Percentiles rank a stretch among this genome's conserved stretches.
phyloP scores from a whole-genome alignment of 1,139 yeast species.

The Candida albicans region DNA sequence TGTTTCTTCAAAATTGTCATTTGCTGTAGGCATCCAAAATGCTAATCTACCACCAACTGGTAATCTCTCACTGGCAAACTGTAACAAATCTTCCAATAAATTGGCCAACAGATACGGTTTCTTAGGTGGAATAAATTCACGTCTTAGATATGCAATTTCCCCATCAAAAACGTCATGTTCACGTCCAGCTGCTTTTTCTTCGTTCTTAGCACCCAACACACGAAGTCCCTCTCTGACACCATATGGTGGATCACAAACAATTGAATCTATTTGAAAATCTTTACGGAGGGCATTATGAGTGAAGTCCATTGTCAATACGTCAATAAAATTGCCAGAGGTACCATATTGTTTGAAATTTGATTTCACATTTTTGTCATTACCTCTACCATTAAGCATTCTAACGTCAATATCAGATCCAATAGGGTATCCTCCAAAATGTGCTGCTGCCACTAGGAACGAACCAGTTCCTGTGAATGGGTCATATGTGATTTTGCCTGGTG shows the following conservation, averaged over 20 bases:
- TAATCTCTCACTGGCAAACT: slow-evolving; percentile 69
- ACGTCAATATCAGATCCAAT: slow-evolving; percentile 93
- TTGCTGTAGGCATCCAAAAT: slow-evolving; percentile 98
- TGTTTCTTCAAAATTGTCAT: slow-evolving; percentile 75
- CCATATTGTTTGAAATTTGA: slow-evolving; percentile 78
- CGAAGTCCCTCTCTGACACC: slow-evolving; percentile 96
- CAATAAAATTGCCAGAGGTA: slow-evolving; percentile 59
- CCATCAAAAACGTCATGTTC: slow-evolving; percentile 75
- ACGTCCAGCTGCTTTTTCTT: slow-evolving; percentile 56
- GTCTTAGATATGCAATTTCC: slow-evolving; percentile 69
- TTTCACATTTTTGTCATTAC: slow-evolving; percentile 46
- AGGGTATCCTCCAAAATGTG: slow-evolving; percentile 77
- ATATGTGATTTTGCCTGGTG: slow-evolving; percentile 64
- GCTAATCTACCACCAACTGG: slow-evolving; percentile 78
- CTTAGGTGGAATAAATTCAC: slow-evolving; percentile 89
- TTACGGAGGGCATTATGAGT: slow-evolving; percentile 81
- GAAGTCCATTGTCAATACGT: slow-evolving; percentile 88
- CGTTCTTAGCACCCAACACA: slow-evolving; percentile 82
- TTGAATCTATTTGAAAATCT: slow-evolving; percentile 67
- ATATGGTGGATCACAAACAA: slow-evolving; percentile 96
- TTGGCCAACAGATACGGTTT: slow-evolving; percentile 82
- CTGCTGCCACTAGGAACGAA: slow-evolving; percentile 86
- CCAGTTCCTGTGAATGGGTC: slow-evolving; percentile 99
- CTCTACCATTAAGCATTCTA: slow-evolving; percentile 76
- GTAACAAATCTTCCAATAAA: slow-evolving; percentile 71